phyloP scores from a whole-genome alignment of 345 rosid species.

The Iberis pinnata region DNA sequence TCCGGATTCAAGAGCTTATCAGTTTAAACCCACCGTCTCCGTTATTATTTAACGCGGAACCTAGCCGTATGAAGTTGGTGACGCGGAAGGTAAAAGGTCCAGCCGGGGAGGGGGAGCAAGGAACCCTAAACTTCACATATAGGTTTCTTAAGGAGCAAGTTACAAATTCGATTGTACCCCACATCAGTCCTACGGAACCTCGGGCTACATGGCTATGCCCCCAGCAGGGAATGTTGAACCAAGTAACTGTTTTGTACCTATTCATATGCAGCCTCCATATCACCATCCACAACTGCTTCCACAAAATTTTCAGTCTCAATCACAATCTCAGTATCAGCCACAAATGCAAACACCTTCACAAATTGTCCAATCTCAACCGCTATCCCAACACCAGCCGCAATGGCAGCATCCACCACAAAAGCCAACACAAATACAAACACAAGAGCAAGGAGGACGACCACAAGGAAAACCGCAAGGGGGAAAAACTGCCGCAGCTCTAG shows the following conservation, averaged over 20 bases:
- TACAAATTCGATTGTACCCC: slow-evolving; percentile 11
- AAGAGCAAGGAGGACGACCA: slow-evolving; percentile 22
- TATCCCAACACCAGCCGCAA: neutral
- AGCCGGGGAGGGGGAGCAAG: slow-evolving; percentile 45
- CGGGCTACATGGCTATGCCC: slow-evolving; percentile 5
- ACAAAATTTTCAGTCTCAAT: neutral
- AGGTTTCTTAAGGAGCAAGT: slow-evolving; percentile 34
- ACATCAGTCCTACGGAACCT: neutral
- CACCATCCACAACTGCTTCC: neutral
- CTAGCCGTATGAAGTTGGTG: neutral
- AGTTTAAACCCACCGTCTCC: neutral
- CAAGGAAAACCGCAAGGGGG: slow-evolving; percentile 20
- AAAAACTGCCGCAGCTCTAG: slow-evolving; percentile 31
- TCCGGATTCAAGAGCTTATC: slow-evolving; percentile 49
- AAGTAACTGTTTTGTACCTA: slow-evolving; percentile 16
- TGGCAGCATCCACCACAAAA: slow-evolving; percentile 7
- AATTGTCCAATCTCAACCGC: too few species aligned
- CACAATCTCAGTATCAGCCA: neutral
- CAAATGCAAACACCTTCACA: neutral
- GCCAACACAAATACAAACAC: slow-evolving; percentile 26
- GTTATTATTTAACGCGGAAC: neutral
- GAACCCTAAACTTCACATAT: slow-evolving; percentile 50
- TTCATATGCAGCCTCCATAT: neutral
- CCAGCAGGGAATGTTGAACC: neutral
- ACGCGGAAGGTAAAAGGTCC: neutral